These are phyloP conservation scores for Saccharomyces hybrid DNA, from an alignment of 1,139 yeast species.

Conservation along the genomic window DNA sequence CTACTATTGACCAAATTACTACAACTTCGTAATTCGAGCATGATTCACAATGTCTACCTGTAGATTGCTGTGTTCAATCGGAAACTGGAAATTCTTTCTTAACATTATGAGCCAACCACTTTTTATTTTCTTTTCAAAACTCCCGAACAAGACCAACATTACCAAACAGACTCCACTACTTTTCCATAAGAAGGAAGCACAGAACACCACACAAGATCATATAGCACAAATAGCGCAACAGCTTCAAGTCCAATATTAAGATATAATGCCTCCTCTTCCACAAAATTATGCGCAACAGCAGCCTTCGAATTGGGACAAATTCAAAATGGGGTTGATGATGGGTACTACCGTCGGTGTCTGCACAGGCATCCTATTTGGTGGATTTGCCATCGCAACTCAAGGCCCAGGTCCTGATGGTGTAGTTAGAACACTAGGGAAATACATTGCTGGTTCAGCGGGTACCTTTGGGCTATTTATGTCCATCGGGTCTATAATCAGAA, in stretches of 20 bases:
- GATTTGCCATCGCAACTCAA: constrained; percentile 79
- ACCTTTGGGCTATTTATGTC: constrained; percentile 96
- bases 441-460: constrained; percentile 93
- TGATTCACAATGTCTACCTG: neutral
- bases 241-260: neutral
- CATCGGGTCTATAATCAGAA: constrained; percentile 86
- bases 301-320: constrained; percentile 87
- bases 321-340: constrained; percentile 98
- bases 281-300: constrained; percentile 67
- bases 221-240: neutral
- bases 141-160: neutral
- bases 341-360: constrained; percentile 95
- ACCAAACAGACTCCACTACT: neutral
- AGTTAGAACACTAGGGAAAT: constrained; percentile 92
- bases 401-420: constrained; percentile 99
- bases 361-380: constrained; percentile 91
- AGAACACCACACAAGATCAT: neutral
- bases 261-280: constrained; percentile 75
- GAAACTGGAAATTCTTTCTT: neutral
- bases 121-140: neutral
- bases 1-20: neutral
- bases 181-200: neutral
- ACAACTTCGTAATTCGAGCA: neutral
- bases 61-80: neutral
- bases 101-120: neutral